These are phyloP conservation scores for Thuidium tamariscinum DNA, from an alignment of 225 moss, liverwort and hornwort genomes.

Conservation along the genomic window DNA sequence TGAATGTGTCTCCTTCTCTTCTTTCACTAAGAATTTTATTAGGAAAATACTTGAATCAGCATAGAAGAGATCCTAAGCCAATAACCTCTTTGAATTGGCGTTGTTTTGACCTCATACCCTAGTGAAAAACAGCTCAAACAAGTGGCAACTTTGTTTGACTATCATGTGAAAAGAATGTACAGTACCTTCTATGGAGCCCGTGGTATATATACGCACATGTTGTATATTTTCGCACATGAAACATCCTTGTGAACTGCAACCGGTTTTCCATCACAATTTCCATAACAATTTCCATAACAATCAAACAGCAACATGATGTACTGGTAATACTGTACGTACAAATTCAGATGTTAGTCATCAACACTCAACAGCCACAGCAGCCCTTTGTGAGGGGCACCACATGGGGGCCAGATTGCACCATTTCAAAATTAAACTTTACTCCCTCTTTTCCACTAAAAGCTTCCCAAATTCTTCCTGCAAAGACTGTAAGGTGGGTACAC, in stretches of 20 bases:
- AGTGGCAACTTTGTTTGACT: not conserved
- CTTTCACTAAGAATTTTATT: too few relatives aligned
- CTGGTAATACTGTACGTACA: too few relatives aligned
- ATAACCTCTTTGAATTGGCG: too few relatives aligned
- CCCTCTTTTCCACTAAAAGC: too few relatives aligned
- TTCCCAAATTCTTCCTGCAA: too few relatives aligned
- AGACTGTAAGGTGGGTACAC: too few relatives aligned
- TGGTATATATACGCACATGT: too few relatives aligned
- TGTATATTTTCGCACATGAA: not conserved
- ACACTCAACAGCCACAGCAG: not conserved
- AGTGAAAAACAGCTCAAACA: not conserved
- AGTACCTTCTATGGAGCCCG: rapidly evolving
- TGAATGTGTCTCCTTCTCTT: too few relatives aligned
- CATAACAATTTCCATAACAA: not conserved
- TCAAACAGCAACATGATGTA: not conserved
- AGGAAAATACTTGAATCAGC: too few relatives aligned
- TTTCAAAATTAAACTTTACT: not conserved
- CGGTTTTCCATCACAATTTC: not conserved
- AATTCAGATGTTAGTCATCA: not conserved
- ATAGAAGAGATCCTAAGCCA: too few relatives aligned
- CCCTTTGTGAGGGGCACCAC: not conserved
- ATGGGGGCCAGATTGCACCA: not conserved
- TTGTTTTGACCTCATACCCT: too few relatives aligned
- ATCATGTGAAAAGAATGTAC: too few relatives aligned
- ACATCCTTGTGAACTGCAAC: not conserved